Evolutionary conservation across 2,329 filamentous ascomycete species (phyloP), one percentile per base, ranked within the genome.

Genomic region (Talaromyces sp.): DNA sequence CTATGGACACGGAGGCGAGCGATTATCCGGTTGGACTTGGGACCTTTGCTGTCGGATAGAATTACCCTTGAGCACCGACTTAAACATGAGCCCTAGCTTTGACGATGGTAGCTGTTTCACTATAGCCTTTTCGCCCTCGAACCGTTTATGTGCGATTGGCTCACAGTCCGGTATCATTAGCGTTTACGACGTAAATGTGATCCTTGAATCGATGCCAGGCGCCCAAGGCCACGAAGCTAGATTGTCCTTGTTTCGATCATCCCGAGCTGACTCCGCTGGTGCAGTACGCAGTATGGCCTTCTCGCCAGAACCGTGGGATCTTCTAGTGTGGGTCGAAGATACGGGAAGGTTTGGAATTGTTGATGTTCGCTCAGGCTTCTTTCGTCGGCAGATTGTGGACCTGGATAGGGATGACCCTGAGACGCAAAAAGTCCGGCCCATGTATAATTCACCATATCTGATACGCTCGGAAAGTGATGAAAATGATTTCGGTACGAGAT

Each of bases 271-370:
- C 60, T 81, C 79, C n/a, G 80, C 83, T 19, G 93, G 93, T 43
- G 91, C 93, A 33, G 86, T 97, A 55, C 84, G 94, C 61, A 90
- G 91, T 61, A 95, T 97, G 89, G 82, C 88, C 1, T 99, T 99
- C 70, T 91, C 89, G 4, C 92, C 93, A 0, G 89, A 89, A 1
- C 90, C 92, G 0, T 93, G 88, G 79, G 93, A 97, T 69, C 82
- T 99, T 17, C 78, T 99, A 40, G 89, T 95, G 6, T 97, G 94
- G 92, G 89, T 91, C 8, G 94, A 99, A 73, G 89, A 96, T 66
- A 87, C 89, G 62, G 78, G 77, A 15, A 70, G 75, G 61, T 75
- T 75, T 45, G 78, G 77, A 7, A 64, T 80, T 58, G 76, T 76
- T 33, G 78, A 80, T 64, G 66, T 79, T 51, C 77, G 78, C 39